Percentiles rank a stretch among this genome's conserved stretches.
Evolutionary conservation across 2,329 filamentous ascomycete species (phyloP).

Genomic region (Fusarium chlamydosporum): DNA sequence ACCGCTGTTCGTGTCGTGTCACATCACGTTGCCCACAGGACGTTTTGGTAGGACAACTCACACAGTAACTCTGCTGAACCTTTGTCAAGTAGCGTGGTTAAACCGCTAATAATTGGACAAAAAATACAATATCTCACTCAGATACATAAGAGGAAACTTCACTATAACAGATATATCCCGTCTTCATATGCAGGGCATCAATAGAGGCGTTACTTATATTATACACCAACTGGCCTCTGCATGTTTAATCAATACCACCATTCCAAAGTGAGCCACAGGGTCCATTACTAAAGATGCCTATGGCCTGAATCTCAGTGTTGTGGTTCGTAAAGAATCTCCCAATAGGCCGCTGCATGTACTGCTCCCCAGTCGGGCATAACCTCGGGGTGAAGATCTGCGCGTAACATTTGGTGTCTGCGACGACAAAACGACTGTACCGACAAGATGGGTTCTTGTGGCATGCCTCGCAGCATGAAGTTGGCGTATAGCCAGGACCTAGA

Average conservation of each 20-base stretch:
- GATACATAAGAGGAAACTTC: no score
- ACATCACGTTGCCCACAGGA: background rate
- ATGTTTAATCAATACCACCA: background rate
- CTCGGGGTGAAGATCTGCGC: background rate
- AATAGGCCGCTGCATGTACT: background rate
- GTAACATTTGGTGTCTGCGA: background rate
- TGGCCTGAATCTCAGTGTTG: background rate
- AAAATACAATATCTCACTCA: no score
- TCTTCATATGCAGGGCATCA: no score
- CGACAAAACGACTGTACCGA: background rate
- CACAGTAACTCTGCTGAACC: no score
- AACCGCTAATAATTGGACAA: no score
- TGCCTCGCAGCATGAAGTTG: background rate
- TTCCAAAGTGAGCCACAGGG: background rate
- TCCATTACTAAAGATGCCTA: background rate
- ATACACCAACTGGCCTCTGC: no score
- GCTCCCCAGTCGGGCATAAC: background rate
- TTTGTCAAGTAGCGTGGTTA: no score
- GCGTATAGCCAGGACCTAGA: background rate
- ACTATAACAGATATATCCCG: no score
- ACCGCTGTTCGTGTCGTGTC: slow-evolving; percentile 6
- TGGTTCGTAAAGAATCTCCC: background rate
- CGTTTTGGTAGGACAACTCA: no score
- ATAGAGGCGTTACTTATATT: no score
- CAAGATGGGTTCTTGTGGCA: background rate